Conservation (phyloP, 2,329 filamentous ascomycete species). For the Exophiala viscosa region DNA sequence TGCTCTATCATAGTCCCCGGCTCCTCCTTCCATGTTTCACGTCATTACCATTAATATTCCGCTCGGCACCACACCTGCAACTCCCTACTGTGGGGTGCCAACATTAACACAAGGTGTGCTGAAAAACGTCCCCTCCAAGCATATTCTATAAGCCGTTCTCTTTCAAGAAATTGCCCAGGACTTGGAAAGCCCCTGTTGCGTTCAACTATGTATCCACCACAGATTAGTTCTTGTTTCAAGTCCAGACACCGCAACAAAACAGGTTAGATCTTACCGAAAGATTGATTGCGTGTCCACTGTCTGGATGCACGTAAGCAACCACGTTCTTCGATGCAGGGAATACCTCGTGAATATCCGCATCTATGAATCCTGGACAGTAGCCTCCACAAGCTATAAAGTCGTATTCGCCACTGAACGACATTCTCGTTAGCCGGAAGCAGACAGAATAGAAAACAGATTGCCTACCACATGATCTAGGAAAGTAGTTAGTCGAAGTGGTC, state of each 20-base stretch:
- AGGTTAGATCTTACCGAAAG: slow-evolving; percentile 2
- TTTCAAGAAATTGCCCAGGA: slow-evolving; percentile 11
- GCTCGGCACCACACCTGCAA: too few relatives aligned
- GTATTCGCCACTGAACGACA: slow-evolving; percentile 4
- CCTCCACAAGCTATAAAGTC: slow-evolving; percentile 16
- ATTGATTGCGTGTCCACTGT: slow-evolving; percentile 12
- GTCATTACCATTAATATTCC: too few relatives aligned
- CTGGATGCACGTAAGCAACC: slow-evolving; percentile 14
- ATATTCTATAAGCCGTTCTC: slow-evolving; percentile 9
- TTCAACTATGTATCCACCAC: slow-evolving; percentile 2
- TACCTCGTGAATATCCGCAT: background rate
- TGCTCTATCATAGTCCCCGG: too few relatives aligned
- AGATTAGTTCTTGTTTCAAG: background rate
- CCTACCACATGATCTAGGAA: background rate
- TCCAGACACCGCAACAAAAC: too few relatives aligned
- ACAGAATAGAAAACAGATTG: too few relatives aligned
- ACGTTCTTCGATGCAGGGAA: slow-evolving; percentile 8
- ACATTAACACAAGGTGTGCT: too few relatives aligned
- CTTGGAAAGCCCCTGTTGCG: slow-evolving; percentile 13
- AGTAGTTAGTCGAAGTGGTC: too few relatives aligned
- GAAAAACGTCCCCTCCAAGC: too few relatives aligned
- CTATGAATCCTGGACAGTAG: slow-evolving; percentile 13
- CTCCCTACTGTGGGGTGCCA: too few relatives aligned
- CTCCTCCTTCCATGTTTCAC: too few relatives aligned
- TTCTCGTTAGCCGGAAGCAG: too few relatives aligned